Evolutionary conservation across 192 early-diverging fungal genomes (phyloP).

Genomic region (Thoreauomyces humboldtii): DNA sequence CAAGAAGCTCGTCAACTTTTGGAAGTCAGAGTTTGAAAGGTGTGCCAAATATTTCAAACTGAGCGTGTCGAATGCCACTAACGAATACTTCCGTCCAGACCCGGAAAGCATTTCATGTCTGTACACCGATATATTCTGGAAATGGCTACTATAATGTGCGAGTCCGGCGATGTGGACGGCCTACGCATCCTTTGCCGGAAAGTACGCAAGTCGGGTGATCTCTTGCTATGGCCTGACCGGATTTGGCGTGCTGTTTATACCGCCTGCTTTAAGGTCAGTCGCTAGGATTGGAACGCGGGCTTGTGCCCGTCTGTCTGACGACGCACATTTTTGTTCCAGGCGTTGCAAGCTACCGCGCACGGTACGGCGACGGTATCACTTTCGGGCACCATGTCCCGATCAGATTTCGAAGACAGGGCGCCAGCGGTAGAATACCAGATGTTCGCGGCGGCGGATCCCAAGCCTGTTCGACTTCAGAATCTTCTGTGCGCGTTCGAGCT

Average conservation of each 20-base stretch:
- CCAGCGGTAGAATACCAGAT: conserved; percentile 23
- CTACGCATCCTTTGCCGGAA: conserved; percentile 56
- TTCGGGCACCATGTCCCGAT: conserved; percentile 20
- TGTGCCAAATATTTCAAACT: too few relatives aligned
- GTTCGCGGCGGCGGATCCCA: conserved; percentile 18
- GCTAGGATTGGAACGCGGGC: background rate
- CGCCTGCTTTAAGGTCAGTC: conserved; percentile 41
- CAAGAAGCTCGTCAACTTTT: conserved; percentile 64
- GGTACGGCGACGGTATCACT: background rate
- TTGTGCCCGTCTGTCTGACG: background rate
- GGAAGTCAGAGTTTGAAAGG: conserved; percentile 78
- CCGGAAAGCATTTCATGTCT: conserved; percentile 76
- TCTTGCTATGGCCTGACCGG: conserved; percentile 53
- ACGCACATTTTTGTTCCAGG: background rate
- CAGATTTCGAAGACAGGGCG: conserved; percentile 29
- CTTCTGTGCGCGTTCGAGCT: conserved; percentile 31
- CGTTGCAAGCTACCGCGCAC: background rate
- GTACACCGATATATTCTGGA: conserved; percentile 66
- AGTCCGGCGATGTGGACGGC: conserved; percentile 55
- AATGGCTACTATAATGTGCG: conserved; percentile 58
- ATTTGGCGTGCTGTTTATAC: conserved; percentile 49
- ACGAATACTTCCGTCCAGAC: conserved; percentile 42
- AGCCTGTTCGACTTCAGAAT: conserved; percentile 6
- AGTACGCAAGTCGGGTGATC: conserved; percentile 47
- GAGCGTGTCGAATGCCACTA: too few relatives aligned